Evolutionary conservation across 805 yeast genomes (phyloP).

Genomic region (Barnettozyma siamensis): DNA sequence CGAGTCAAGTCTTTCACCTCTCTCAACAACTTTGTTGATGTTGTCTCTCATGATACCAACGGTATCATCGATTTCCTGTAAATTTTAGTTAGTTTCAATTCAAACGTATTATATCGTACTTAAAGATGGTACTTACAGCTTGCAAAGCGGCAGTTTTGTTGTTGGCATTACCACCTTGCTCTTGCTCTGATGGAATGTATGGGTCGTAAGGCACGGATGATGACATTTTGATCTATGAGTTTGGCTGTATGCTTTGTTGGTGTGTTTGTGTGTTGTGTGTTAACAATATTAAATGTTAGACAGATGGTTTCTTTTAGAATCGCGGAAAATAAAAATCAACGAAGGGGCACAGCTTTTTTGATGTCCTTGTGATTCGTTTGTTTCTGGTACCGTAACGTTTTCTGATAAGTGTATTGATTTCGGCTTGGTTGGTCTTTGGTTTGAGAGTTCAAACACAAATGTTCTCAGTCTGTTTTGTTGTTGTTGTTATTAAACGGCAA

Average conservation of each 20-base stretch:
- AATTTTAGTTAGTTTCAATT: constrained; percentile 25
- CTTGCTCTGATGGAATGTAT: constrained; percentile 57
- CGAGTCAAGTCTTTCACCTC: constrained; percentile 87
- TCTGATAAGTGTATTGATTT: too few relatives aligned
- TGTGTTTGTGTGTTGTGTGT: neutral
- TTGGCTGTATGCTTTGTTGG: neutral
- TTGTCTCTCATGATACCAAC: constrained; percentile 97
- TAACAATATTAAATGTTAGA: too few relatives aligned
- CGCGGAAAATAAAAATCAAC: neutral
- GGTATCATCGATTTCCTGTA: constrained; percentile 83
- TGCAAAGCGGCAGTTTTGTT: constrained; percentile 74
- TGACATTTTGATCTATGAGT: constrained; percentile 41
- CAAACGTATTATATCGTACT: constrained; percentile 25
- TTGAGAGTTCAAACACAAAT: too few relatives aligned
- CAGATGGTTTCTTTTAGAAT: too few relatives aligned
- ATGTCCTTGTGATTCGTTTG: too few relatives aligned
- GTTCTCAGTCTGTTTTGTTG: too few relatives aligned
- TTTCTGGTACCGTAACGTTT: too few relatives aligned
- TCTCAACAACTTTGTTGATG: constrained; percentile 89
- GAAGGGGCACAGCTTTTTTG: too few relatives aligned
- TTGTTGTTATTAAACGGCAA: too few relatives aligned
- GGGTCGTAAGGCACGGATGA: constrained; percentile 84
- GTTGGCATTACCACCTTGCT: constrained; percentile 15
- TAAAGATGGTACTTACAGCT: constrained; percentile 46
- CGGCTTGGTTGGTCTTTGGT: too few relatives aligned